Conservation (phyloP, 352 stramenopile species). For the Pythium aristosporum region DNA sequence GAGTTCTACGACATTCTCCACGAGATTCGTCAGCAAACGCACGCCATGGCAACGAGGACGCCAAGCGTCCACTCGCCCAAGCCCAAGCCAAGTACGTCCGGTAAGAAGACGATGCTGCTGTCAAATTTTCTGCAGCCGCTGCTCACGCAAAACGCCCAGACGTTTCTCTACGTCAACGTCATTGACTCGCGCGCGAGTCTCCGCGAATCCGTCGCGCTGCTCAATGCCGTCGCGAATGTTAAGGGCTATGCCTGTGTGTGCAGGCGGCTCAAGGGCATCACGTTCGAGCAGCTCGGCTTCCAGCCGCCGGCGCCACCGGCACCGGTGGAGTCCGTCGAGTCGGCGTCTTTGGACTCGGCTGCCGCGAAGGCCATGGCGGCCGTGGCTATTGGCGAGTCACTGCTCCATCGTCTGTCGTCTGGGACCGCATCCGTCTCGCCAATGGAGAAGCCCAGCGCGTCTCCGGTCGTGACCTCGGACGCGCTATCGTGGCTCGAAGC, state of each 20-base stretch:
- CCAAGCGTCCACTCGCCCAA: background rate
- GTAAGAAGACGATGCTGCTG: constrained; percentile 27
- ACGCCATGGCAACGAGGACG: constrained; percentile 3
- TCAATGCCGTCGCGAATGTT: constrained; percentile 66
- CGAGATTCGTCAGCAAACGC: constrained; percentile 31
- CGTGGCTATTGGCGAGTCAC: constrained; percentile 32
- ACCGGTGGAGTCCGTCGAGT: background rate
- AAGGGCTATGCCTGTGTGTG: constrained; percentile 55
- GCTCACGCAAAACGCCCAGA: constrained; percentile 56
- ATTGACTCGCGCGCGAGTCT: constrained; percentile 69
- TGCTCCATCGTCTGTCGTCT: constrained; percentile 32
- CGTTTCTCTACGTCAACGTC: constrained; percentile 66
- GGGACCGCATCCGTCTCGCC: background rate
- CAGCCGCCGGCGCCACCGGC: constrained; percentile 21
- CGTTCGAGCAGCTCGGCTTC: constrained; percentile 53
- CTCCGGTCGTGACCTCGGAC: constrained; percentile 33
- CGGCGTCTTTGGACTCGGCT: constrained; percentile 22
- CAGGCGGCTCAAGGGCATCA: constrained; percentile 45
- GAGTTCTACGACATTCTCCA: constrained; percentile 65
- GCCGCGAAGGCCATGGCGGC: constrained; percentile 29
- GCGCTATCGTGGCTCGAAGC: constrained; percentile 61
- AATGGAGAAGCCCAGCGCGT: background rate
- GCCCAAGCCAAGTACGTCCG: background rate
- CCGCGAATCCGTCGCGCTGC: constrained; percentile 56
- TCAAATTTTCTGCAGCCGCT: constrained; percentile 67